Base-by-base conservation (phyloP, 1,284 basidiomycete genomes). In the Fomes fomentarius region DNA sequence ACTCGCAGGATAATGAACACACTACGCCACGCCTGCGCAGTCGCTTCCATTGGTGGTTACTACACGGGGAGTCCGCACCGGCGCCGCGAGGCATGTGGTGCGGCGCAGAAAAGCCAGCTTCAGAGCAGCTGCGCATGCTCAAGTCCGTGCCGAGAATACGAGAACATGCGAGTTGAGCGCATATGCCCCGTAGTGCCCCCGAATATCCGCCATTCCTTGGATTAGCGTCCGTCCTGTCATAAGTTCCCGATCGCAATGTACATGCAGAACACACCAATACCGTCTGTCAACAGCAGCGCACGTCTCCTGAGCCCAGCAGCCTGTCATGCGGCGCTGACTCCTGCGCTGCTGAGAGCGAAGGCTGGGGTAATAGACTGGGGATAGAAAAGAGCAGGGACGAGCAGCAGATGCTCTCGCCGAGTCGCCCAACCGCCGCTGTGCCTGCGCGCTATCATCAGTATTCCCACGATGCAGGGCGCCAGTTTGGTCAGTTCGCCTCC, bases 241-340 rank as follows among this genome's bases (percentile, higher is more conserved):
- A 41, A 25, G 45, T 45, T 37, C 40, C 24, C 39, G 44, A 47
- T 52, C 44, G 51, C 48, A 38, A 35, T 34, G 40, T 21, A 30
- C 46, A 25, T 30, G 28, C 28, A 21, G 19, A 28, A 47, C 38
- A 19, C 44, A 47, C 39, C 14, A n/a, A 34, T 19, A 12, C 25
- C 21, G 45, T 35, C 38, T 21, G 22, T 21, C 19, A 14, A 15
- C 19, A 15, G 43, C 31, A 31, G 4, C 26, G 9, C 14, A 37
- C 40, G 34, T 51, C 49, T 15, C 26, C 49, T 38, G 42, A 38
- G 25, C 21, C 8, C 34, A 14, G 19, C 19, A 25, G 2, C 24
- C 19, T 50, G 41, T 50, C 49, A 37, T 46, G 37, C 50, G 50
- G 37, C 50, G 51, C 44, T 47, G 51, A 11, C n/a, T 24, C 24